A percentile compares a stretch with the other conserved stretches of the same genome.
phyloP scores from a whole-genome alignment of 2,329 filamentous ascomycete genomes.

The Coccinonectria pachysandricola region DNA sequence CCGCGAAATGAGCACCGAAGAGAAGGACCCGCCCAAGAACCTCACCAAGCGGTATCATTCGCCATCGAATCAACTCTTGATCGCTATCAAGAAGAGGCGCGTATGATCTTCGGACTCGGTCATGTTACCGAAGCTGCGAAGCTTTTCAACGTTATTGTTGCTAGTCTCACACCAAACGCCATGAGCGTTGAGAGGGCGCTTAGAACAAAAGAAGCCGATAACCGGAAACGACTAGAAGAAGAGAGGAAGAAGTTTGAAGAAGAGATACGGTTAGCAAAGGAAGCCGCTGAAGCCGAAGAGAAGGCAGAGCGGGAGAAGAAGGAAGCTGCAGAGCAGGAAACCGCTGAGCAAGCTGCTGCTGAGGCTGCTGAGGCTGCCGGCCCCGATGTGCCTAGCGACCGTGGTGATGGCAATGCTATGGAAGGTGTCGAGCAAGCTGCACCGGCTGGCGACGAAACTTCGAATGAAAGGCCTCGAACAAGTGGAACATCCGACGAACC shows the following conservation, averaged over 20 bases:
- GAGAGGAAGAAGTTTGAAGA: slow-evolving; percentile 53
- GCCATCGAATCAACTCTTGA: slow-evolving; percentile 57
- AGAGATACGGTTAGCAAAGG: slow-evolving; percentile 53
- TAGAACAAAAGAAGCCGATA: slow-evolving; percentile 48
- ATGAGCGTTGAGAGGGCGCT: slow-evolving; percentile 69
- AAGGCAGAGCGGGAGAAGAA: slow-evolving; percentile 55
- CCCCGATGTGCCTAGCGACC: slow-evolving; percentile 1
- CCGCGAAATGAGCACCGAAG: slow-evolving; percentile 38
- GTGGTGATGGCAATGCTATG: slow-evolving; percentile 44
- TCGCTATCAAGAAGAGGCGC: slow-evolving; percentile 84
- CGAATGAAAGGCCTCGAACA: slow-evolving; percentile 4
- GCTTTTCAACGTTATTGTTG: slow-evolving; percentile 59
- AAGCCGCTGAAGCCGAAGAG: slow-evolving; percentile 64
- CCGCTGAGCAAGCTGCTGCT: slow-evolving; percentile 44
- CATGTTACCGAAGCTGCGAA: slow-evolving; percentile 56
- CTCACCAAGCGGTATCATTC: slow-evolving; percentile 68
- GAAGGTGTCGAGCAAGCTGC: slow-evolving; percentile 57
- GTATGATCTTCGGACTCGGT: slow-evolving; percentile 66
- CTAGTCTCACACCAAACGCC: slow-evolving; percentile 69
- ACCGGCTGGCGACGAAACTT: slow-evolving; percentile 20
- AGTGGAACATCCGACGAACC: slow-evolving; percentile 22
- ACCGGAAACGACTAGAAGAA: slow-evolving; percentile 40
- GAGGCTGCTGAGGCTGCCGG: slow-evolving; percentile 37
- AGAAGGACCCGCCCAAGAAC: slow-evolving; percentile 43
- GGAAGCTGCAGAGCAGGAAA: slow-evolving; percentile 60